Evolutionary conservation across 2,329 filamentous ascomycete species (phyloP).

Genomic region (Hypoxylon sp.): DNA sequence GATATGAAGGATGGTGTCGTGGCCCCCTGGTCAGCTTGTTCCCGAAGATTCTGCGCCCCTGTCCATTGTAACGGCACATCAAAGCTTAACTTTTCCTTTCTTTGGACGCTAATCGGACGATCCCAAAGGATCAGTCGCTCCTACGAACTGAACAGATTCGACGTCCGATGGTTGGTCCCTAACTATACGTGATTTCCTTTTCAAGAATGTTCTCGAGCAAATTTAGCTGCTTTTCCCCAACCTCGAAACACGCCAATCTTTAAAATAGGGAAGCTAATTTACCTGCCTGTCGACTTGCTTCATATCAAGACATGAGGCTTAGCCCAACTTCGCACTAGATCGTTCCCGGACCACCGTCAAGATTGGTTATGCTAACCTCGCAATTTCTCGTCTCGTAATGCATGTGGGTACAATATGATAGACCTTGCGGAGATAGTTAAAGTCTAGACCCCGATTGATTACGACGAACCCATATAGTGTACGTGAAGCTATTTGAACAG

Average conservation of each 20-base stretch:
- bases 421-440: slow-evolving; percentile 12
- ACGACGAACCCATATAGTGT: slow-evolving; percentile 1
- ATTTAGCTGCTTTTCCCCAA: background rate
- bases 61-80: slow-evolving; percentile 35
- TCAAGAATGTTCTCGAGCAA: slow-evolving; percentile 5
- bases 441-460: slow-evolving; percentile 10
- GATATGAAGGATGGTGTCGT: slow-evolving; percentile 3
- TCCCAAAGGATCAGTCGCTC: slow-evolving; percentile 30
- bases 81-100: slow-evolving; percentile 39
- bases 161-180: slow-evolving; percentile 12
- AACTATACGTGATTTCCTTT: slow-evolving; percentile 10
- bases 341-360: background rate
- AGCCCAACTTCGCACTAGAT: slow-evolving; percentile 12
- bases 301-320: slow-evolving; percentile 31
- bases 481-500: slow-evolving; percentile 17
- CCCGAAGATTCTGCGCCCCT: slow-evolving; percentile 27
- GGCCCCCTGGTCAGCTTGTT: slow-evolving; percentile 18
- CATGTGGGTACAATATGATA: background rate
- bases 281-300: slow-evolving; percentile 7
- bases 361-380: slow-evolving; percentile 15
- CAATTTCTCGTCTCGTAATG: slow-evolving; percentile 14
- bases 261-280: slow-evolving; percentile 17
- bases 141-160: slow-evolving; percentile 7
- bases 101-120: slow-evolving; percentile 30
- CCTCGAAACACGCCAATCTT: slow-evolving; percentile 5